Evolutionary conservation across 2,329 filamentous ascomycete species (phyloP).

Genomic region (Catunica adiposa): DNA sequence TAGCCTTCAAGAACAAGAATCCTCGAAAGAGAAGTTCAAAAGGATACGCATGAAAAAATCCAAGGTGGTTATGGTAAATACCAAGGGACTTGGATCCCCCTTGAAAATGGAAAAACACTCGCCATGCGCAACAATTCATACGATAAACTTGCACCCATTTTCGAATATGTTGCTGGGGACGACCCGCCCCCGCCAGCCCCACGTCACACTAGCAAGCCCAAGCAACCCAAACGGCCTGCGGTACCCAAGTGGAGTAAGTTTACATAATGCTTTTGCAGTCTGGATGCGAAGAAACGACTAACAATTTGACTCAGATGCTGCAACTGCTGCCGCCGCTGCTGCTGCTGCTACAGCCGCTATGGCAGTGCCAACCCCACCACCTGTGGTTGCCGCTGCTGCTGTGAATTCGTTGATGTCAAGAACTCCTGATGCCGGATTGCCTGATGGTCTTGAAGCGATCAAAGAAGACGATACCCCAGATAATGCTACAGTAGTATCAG

Average conservation of each 20-base stretch:
- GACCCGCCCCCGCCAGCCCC: constrained; percentile 85
- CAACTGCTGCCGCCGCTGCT: constrained; percentile 17
- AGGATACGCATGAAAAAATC: constrained; percentile 91
- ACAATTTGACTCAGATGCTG: neutral
- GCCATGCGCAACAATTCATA: constrained; percentile 77
- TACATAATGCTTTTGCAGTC: neutral
- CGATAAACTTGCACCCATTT: constrained; percentile 69
- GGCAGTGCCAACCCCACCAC: neutral
- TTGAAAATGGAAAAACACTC: constrained; percentile 62
- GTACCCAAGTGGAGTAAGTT: constrained; percentile 39
- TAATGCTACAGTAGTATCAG: constrained; percentile 66
- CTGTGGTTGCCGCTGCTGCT: constrained; percentile 8
- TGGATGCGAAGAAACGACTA: neutral
- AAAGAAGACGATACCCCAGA: constrained; percentile 68
- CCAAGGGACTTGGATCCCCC: constrained; percentile 96
- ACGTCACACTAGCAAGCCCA: constrained; percentile 78
- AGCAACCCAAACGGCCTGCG: constrained; percentile 51
- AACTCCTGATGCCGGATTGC: constrained; percentile 1
- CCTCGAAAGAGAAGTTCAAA: constrained; percentile 90
- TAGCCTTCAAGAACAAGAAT: constrained; percentile 77
- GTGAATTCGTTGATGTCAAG: neutral
- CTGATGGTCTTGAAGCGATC: constrained; percentile 19
- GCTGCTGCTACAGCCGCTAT: constrained; percentile 20
- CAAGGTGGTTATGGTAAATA: constrained; percentile 98
- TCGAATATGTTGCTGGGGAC: constrained; percentile 73